Evolutionary conservation across 1,284 basidiomycete genomes (phyloP).

Genomic region (Testicularia cyperi): DNA sequence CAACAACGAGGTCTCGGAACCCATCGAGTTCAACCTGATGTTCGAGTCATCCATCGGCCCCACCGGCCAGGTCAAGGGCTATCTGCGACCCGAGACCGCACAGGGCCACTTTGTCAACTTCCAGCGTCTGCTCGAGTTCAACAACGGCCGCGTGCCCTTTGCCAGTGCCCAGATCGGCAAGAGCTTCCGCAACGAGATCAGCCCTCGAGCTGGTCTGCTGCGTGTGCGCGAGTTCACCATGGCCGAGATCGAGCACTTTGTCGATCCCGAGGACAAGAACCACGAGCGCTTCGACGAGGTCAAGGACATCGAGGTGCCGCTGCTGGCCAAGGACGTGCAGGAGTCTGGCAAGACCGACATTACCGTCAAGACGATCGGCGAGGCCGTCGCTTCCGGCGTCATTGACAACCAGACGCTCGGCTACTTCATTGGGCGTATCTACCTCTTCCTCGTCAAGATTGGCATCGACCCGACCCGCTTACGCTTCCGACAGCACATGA

Average conservation of each 20-base stretch:
- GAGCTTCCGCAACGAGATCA: conserved; percentile 97
- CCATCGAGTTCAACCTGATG: conserved; percentile 98
- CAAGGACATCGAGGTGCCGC: conserved; percentile 72
- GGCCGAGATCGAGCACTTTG: conserved; percentile 99
- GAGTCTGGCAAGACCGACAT: conserved; percentile 72
- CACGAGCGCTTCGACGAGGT: conserved; percentile 84
- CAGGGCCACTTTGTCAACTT: conserved; percentile 99
- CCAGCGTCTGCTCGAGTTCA: conserved; percentile 92
- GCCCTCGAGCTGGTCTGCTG: conserved; percentile 88
- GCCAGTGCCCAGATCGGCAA: conserved; percentile 96
- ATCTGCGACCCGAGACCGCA: conserved; percentile 94
- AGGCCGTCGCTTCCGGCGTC: conserved; percentile 78
- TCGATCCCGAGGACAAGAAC: conserved; percentile 89
- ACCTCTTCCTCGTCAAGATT: conserved; percentile 86
- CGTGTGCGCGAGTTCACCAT: conserved; percentile 99
- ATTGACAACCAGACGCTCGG: conserved; percentile 97
- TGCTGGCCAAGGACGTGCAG: conserved; percentile 84
- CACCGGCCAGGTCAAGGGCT: conserved; percentile 94
- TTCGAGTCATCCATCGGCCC: conserved; percentile 96
- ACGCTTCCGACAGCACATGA: conserved; percentile 96
- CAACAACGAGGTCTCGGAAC: conserved; percentile 86
- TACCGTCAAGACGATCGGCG: conserved; percentile 75
- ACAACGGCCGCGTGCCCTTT: conserved; percentile 93
- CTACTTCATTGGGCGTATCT: conserved; percentile 92
- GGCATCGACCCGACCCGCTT: conserved; percentile 84